A percentile compares a stretch with the other conserved stretches of the same genome.
These are phyloP conservation scores for Acmispon strigosus DNA, from an alignment of 306 rosid genomes.

Conservation along the genomic window DNA sequence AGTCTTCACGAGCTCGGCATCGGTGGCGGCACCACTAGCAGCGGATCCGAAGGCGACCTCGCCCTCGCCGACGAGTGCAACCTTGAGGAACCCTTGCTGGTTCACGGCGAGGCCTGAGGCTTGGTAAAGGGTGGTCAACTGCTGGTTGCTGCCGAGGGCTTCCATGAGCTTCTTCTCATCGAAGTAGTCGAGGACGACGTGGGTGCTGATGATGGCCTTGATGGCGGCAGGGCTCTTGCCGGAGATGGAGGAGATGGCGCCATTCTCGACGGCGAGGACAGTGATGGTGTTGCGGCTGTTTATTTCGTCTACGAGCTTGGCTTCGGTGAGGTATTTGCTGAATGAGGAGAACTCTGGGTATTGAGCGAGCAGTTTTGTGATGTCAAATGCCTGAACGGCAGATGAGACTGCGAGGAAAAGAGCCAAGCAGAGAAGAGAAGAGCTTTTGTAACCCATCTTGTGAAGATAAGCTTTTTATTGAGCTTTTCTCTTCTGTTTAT, in stretches of 20 bases:
- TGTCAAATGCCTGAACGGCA: conserved; percentile 36
- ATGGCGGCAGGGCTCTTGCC: conserved; percentile 25
- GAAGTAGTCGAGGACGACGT: conserved; percentile 48
- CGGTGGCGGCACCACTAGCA: conserved; percentile 2
- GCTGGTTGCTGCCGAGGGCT: background rate
- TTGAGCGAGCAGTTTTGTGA: conserved; percentile 33
- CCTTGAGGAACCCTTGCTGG: conserved; percentile 42
- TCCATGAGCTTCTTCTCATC: conserved; percentile 44
- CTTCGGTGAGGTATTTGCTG: conserved; percentile 33
- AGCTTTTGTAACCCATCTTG: conserved; percentile 36
- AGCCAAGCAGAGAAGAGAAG: conserved; percentile 27
- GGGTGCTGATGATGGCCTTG: conserved; percentile 39
- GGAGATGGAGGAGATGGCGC: conserved; percentile 11
- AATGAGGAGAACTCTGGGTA: conserved; percentile 30
- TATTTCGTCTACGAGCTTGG: conserved; percentile 37
- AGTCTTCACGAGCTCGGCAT: conserved; percentile 26
- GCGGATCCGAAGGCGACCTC: conserved; percentile 49
- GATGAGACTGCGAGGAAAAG: conserved; percentile 25
- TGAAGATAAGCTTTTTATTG: no score
- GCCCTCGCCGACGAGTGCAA: conserved; percentile 27
- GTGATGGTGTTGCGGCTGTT: conserved; percentile 49
- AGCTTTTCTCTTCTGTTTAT: background rate
- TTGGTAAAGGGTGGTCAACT: conserved; percentile 53
- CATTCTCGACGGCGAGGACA: conserved; percentile 36
- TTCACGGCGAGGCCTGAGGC: conserved; percentile 36